A percentile compares a stretch with the other conserved stretches of the same genome.
Conservation (phyloP, 2,329 filamentous ascomycete genomes). For the Gremmenia infestans region DNA sequence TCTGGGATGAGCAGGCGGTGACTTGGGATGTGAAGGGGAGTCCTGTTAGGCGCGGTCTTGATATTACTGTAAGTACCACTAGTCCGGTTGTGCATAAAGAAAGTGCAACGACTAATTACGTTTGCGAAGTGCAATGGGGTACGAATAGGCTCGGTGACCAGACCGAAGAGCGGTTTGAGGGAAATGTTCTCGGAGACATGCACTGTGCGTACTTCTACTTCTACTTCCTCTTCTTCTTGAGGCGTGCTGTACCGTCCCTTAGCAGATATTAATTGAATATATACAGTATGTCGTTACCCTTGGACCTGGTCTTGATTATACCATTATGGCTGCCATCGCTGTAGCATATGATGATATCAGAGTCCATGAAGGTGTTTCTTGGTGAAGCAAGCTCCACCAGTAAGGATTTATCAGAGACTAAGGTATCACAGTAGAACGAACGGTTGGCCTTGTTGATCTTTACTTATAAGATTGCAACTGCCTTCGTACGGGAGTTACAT, state of each 20-base stretch:
- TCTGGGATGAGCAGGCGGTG: constrained; percentile 2
- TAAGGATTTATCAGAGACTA: no score
- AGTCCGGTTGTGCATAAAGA: neutral
- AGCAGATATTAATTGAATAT: neutral
- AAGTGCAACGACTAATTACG: neutral
- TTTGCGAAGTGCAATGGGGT: constrained; percentile 3
- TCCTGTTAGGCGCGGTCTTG: neutral
- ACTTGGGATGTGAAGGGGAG: constrained; percentile 5
- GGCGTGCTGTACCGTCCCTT: neutral
- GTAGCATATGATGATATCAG: constrained; percentile 3
- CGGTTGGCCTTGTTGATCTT: no score
- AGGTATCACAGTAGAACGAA: no score
- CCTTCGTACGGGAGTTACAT: no score
- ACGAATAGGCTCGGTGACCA: constrained; percentile 1
- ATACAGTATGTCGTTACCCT: constrained; percentile 5
- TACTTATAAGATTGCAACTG: no score
- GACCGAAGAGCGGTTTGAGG: neutral
- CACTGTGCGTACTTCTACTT: neutral
- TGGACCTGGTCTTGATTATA: constrained; percentile 5
- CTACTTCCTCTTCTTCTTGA: neutral
- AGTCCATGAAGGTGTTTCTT: neutral
- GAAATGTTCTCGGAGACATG: constrained; percentile 3
- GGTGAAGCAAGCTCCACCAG: no score
- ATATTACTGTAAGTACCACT: constrained; percentile 2
- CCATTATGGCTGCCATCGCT: constrained; percentile 3